Evolutionary conservation across 2,329 filamentous ascomycete genomes (phyloP), one percentile per base, ranked within the genome.

Genomic region (Alternaria postmessia): DNA sequence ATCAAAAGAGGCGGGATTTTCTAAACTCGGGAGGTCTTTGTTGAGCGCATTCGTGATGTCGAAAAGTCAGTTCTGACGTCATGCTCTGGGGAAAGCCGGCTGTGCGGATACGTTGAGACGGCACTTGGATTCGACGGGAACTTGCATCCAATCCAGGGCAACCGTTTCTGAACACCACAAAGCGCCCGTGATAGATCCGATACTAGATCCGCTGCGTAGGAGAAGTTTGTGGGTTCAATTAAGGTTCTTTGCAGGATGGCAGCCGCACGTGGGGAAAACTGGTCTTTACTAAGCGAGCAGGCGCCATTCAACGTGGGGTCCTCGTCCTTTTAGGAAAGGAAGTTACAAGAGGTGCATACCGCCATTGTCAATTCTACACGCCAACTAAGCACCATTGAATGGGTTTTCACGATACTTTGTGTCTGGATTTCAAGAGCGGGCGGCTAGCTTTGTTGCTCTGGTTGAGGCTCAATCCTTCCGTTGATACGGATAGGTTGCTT

Each of bases 151-250:
- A 46, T 47, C 41, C 32, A 51, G 46, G 39, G n/a, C 43, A 59
- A 32, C 11, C 16, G 28, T 44, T n/a, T 30, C 41, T 32, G 34
- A 46, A 34, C 28, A 41, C 49, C 22, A 39, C 22, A 12, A 51
- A 28, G 28, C 34, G 36, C 22, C 22, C 36, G 34, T 39, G 18
- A 30, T 51, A 16, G 36, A 30, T 18, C 46, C 46, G 46, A 24
- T 30, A 9, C 46, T 41, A n/a, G 32, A 30, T 49, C 14, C 16
- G 20, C n/a, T 18, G 46, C n/a, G 18, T 12, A 49, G 46, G 32
- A 34, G 47, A 51, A 47, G 57, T 60, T 51, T 57, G 47, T 60
- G 47, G 47, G 58, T 61, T 52, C 42, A 30, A 61, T 52, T 57
- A 61, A 61, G 58, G 58, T 61, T 61, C 51, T 47, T 43, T 43